These are phyloP conservation scores for Polysphondylium violaceum DNA, from an alignment of 78 protist genomes.

Conservation along the genomic window DNA sequence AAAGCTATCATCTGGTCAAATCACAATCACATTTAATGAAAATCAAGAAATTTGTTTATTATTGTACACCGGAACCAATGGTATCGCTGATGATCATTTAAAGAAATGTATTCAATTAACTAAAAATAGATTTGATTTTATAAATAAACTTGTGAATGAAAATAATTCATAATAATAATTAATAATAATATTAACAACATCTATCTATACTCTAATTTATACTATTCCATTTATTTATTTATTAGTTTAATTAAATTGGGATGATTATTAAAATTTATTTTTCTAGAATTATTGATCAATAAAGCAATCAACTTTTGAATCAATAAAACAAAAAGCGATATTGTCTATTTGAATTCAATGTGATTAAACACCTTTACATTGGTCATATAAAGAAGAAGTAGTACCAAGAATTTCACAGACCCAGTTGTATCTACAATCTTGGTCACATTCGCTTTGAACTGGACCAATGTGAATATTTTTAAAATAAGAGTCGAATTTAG, in stretches of 20 bases:
- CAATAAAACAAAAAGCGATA: no score
- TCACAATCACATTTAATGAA: slow-evolving; percentile 50
- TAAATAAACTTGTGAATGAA: slow-evolving; percentile 22
- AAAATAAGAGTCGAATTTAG: slow-evolving; percentile 19
- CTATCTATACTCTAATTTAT: no score
- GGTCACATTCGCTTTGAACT: slow-evolving; percentile 33
- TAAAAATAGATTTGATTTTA: slow-evolving; percentile 20
- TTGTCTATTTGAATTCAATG: neutral
- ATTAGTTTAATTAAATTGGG: no score
- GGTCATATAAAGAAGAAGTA: slow-evolving; percentile 42
- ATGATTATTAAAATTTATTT: no score
- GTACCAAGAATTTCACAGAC: slow-evolving; percentile 76
- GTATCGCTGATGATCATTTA: slow-evolving; percentile 10
- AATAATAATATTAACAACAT: no score
- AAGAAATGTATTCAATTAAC: slow-evolving; percentile 31
- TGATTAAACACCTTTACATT: slow-evolving; percentile 32
- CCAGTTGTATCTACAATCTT: slow-evolving; percentile 9
- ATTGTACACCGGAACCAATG: slow-evolving; percentile 5
- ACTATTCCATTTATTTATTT: no score
- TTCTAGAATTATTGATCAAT: no score
- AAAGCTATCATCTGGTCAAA: slow-evolving; percentile 47
- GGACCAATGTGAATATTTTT: slow-evolving; percentile 10
- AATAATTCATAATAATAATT: slow-evolving; percentile 2
- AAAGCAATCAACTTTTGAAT: no score
- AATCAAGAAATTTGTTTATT: slow-evolving; percentile 50